A percentile compares a stretch with the other conserved stretches of the same genome.
Evolutionary conservation across 2,329 filamentous ascomycete genomes (phyloP).

Genomic region (Ophiostoma himal-ulmi): DNA sequence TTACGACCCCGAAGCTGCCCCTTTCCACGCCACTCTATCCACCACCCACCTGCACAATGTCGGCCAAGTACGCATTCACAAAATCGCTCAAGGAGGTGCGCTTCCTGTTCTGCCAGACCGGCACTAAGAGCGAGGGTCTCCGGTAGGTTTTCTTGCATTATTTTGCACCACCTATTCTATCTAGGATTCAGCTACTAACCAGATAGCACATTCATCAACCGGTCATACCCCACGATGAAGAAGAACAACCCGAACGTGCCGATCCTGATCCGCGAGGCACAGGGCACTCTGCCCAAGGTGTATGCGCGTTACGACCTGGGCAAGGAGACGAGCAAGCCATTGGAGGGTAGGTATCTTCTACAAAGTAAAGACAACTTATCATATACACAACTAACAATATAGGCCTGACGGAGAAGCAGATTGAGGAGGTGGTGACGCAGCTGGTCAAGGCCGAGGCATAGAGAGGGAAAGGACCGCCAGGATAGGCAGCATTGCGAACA

Average conservation of each 20-base stretch:
- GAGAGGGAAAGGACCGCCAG: neutral
- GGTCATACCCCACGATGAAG: conserved; percentile 97
- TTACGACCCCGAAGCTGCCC: neutral
- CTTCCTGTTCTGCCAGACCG: conserved; percentile 95
- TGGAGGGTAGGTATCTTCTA: conserved; percentile 40
- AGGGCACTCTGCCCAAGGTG: conserved; percentile 75
- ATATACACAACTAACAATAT: neutral
- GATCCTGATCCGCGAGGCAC: conserved; percentile 90
- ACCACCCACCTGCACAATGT: conserved; percentile 55
- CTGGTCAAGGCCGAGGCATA: conserved; percentile 44
- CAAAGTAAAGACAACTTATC: too few species aligned
- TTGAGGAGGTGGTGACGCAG: conserved; percentile 52
- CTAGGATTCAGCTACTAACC: neutral
- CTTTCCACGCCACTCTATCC: neutral
- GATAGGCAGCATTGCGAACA: neutral
- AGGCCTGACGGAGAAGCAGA: conserved; percentile 54
- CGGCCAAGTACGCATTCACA: conserved; percentile 85
- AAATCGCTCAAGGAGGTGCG: conserved; percentile 88
- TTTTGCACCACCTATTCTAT: neutral
- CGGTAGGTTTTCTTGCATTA: conserved; percentile 43
- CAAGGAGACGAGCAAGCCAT: conserved; percentile 50
- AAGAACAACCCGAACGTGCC: conserved; percentile 93
- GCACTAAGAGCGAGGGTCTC: conserved; percentile 79
- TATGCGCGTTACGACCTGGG: conserved; percentile 80
- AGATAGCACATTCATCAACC: conserved; percentile 75